phyloP scores from a whole-genome alignment of 2,329 filamentous ascomycete genomes.

The Hypoxylon sp. region DNA sequence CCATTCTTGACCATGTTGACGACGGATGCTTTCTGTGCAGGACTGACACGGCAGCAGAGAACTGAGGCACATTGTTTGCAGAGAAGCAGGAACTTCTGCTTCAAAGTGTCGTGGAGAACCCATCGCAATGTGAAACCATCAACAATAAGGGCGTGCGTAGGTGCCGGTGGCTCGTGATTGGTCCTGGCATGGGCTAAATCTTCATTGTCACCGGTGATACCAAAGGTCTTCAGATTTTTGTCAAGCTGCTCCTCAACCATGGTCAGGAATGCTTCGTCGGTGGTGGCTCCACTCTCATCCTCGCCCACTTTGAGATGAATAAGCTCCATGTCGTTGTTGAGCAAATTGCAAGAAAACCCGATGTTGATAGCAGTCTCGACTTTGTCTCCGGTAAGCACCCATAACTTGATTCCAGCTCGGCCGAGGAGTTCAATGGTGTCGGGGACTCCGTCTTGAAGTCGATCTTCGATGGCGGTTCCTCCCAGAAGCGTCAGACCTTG shows the following conservation, averaged over 20 bases:
- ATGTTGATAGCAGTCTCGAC: conserved; percentile 99
- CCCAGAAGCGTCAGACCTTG: conserved; percentile 87
- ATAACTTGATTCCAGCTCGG: conserved; percentile 95
- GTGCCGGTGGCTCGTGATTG: conserved; percentile 84
- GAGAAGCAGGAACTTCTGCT: conserved; percentile 91
- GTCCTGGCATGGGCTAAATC: conserved; percentile 81
- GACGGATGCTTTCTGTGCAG: conserved; percentile 96
- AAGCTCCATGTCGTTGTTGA: conserved; percentile 98
- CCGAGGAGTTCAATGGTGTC: conserved; percentile 93
- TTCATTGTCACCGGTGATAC: conserved; percentile 82
- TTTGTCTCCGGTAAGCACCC: conserved; percentile 98
- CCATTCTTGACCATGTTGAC: conserved; percentile 95
- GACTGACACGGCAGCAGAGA: conserved; percentile 95
- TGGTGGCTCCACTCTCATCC: conserved; percentile 63
- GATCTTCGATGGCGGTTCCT: conserved; percentile 96
- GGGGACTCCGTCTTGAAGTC: conserved; percentile 94
- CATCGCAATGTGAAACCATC: conserved; percentile 93
- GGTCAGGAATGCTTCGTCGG: conserved; percentile 60
- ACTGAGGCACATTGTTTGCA: conserved; percentile 98
- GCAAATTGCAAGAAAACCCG: conserved; percentile 96
- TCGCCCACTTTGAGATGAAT: conserved; percentile 88
- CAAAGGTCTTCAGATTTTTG: conserved; percentile 75
- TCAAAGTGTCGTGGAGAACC: conserved; percentile 81
- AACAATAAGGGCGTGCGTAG: conserved; percentile 92
- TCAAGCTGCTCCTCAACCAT: conserved; percentile 77